Evolutionary conservation across 495 filamentous ascomycete genomes (phyloP).

Genomic region (Tuber umbilicatum): DNA sequence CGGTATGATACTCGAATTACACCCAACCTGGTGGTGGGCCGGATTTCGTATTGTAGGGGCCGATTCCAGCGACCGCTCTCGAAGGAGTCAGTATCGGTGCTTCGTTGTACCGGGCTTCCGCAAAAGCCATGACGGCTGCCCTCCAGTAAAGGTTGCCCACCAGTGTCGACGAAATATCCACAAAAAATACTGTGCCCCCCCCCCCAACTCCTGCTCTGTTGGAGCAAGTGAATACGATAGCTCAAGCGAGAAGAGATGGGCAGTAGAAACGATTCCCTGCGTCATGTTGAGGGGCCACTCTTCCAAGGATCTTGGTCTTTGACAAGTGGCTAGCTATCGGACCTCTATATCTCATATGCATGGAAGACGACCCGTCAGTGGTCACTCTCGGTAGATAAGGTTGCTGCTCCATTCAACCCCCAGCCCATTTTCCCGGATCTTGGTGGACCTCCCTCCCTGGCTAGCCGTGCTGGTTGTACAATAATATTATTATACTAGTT

Average conservation of each 20-base stretch:
- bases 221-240: background rate
- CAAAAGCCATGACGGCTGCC: background rate
- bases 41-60: background rate
- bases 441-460: background rate
- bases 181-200: background rate
- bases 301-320: background rate
- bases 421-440: background rate
- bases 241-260: background rate
- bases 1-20: background rate
- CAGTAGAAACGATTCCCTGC: background rate
- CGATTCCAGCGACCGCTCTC: background rate
- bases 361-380: background rate
- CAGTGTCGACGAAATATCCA: background rate
- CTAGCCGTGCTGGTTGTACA: background rate
- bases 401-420: background rate
- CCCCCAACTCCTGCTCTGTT: background rate
- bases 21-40: background rate
- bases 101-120: background rate
- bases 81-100: background rate
- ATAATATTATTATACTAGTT: background rate
- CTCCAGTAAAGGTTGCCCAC: background rate
- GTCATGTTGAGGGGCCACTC: background rate
- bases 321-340: background rate
- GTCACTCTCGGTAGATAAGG: background rate
- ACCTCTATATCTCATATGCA: background rate